These are phyloP conservation scores for Chaetomiaceae sp. DNA, from an alignment of 2,329 filamentous ascomycete genomes.

Conservation along the genomic window DNA sequence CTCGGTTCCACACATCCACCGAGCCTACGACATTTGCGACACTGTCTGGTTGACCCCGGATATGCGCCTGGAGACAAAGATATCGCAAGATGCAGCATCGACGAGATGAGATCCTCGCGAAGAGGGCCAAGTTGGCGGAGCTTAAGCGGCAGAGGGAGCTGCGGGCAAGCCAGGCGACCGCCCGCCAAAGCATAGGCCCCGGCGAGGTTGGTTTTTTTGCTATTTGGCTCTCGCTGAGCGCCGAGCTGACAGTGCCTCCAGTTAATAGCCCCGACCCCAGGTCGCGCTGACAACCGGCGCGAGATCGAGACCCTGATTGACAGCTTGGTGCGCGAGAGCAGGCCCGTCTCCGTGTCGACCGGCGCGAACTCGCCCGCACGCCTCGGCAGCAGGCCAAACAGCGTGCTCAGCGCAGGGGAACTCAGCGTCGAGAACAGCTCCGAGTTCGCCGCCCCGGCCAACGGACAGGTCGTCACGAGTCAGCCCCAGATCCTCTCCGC, in stretches of 20 bases:
- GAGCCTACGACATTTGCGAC: background rate
- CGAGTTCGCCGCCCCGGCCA: conserved; percentile 47
- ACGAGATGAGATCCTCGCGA: conserved; percentile 92
- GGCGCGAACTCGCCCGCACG: conserved; percentile 59
- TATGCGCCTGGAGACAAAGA: conserved; percentile 42
- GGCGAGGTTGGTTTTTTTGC: conserved; percentile 54
- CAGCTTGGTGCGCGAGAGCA: conserved; percentile 72
- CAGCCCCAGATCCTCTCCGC: conserved; percentile 66
- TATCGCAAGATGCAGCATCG: conserved; percentile 62
- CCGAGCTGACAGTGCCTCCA: conserved; percentile 29
- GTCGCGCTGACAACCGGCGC: conserved; percentile 61
- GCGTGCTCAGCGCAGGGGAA: conserved; percentile 75
- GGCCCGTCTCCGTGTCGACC: conserved; percentile 61
- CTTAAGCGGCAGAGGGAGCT: conserved; percentile 87
- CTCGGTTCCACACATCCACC: no score
- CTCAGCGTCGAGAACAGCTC: conserved; percentile 65
- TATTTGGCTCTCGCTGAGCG: background rate
- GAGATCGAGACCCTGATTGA: conserved; percentile 84
- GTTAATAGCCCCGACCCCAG: conserved; percentile 64
- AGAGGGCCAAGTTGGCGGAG: conserved; percentile 94
- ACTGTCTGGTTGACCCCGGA: conserved; percentile 24
- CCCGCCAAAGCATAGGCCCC: conserved; percentile 60
- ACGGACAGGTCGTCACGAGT: conserved; percentile 33
- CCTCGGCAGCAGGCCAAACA: conserved; percentile 74
- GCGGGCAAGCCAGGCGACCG: conserved; percentile 67